Percentiles rank a stretch among this genome's conserved stretches.
Conservation (phyloP, 352 stramenopile species). For the Pythium grandisporangium region DNA sequence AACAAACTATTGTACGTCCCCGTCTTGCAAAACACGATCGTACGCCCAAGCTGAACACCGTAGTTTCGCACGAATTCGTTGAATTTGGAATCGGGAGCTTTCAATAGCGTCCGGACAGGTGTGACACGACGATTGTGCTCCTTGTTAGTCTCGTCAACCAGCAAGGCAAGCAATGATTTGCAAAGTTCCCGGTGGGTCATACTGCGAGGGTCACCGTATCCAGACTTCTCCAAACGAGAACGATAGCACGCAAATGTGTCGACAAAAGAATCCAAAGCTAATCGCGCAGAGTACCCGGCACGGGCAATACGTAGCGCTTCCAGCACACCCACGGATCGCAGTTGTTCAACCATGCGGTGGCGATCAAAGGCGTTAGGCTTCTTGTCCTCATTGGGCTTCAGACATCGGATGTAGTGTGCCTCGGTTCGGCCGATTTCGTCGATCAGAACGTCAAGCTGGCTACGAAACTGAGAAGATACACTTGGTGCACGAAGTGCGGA, state of each 20-base stretch:
- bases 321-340: slow-evolving; percentile 95
- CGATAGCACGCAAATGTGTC: slow-evolving; percentile 64
- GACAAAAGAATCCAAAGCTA: slow-evolving; percentile 89
- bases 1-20: slow-evolving; percentile 23
- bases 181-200: slow-evolving; percentile 4
- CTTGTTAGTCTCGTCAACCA: slow-evolving; percentile 11
- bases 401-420: slow-evolving; percentile 97
- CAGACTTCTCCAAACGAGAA: slow-evolving; percentile 15
- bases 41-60: slow-evolving; percentile 21
- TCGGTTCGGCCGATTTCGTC: slow-evolving; percentile 91
- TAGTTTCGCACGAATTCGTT: slow-evolving; percentile 13
- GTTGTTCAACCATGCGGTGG: slow-evolving; percentile 93
- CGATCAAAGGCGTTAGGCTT: slow-evolving; percentile 52
- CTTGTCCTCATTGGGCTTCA: slow-evolving; percentile 97
- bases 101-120: slow-evolving; percentile 13
- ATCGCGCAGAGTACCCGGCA: slow-evolving; percentile 93
- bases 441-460: slow-evolving; percentile 91
- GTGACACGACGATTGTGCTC: slow-evolving; percentile 3
- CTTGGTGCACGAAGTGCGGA: slow-evolving; percentile 59
- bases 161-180: slow-evolving; percentile 14
- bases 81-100: slow-evolving; percentile 15
- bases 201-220: background rate
- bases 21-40: slow-evolving; percentile 29
- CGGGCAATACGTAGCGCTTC: slow-evolving; percentile 93
- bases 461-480: slow-evolving; percentile 89